Percentiles rank a stretch among this genome's conserved stretches.
Conservation (phyloP, 441 rosid genomes). For the Mallotus repandus region DNA sequence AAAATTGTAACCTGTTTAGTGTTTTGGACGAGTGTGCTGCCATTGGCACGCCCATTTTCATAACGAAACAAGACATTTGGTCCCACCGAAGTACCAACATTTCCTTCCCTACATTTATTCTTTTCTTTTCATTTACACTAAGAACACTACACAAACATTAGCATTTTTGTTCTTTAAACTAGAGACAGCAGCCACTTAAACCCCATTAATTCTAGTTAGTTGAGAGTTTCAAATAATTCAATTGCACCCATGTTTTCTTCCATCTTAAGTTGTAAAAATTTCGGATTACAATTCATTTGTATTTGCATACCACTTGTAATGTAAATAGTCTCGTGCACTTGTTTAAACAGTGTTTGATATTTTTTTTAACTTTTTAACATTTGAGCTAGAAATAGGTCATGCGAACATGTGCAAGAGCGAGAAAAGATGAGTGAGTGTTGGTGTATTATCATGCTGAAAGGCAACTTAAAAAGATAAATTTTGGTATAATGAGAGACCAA, state of each 20-base stretch:
- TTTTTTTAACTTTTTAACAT: no score
- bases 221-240: no score
- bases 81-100: conserved; percentile 25
- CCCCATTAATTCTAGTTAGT: no score
- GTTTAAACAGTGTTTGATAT: no score
- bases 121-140: neutral
- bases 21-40: conserved; percentile 15
- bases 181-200: no score
- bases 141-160: no score
- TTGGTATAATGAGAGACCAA: conserved; percentile 16
- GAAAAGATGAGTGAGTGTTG: neutral
- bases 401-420: neutral
- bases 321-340: no score
- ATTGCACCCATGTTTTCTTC: no score
- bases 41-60: conserved; percentile 14
- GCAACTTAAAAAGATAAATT: neutral
- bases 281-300: no score
- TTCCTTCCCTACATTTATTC: neutral
- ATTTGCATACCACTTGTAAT: no score
- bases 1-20: neutral
- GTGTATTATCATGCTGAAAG: neutral
- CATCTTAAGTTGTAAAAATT: no score
- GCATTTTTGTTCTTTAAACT: no score
- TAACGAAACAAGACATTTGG: conserved; percentile 26
- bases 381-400: neutral